Base-by-base conservation (phyloP, 2,329 filamentous ascomycete species). In the Trichophyton benhamiae region DNA sequence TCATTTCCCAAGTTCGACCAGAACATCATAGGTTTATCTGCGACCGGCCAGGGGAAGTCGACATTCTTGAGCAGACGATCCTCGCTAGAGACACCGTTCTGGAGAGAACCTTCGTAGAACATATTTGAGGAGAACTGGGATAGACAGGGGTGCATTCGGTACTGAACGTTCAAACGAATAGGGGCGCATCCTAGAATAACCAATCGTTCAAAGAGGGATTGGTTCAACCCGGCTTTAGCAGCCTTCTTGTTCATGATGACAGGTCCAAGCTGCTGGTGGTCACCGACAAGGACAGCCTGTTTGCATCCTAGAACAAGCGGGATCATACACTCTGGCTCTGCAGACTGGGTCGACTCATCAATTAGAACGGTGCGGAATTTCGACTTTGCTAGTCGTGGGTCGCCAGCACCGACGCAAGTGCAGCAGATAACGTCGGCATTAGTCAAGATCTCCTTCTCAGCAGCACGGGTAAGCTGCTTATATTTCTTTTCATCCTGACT, bases 201-300 rank as follows among this genome's bases (percentile, higher is more conserved):
- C 58, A 99, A 82, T 69, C 94, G 90, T 77, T 99, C 94, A 70
- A 99, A 99, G 8, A 99, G 81, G n/a, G 92, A 97, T 75, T 97
- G 94, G 76, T 97, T 96, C 15, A 99, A 81, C 64, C 94, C 94
- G 61, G 94, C 94, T 76, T 97, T 97, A 64, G 94, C 94, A 13
- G 94, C 94, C 77, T 97, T 97, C 82, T 99, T 99, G 82, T 99
- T 99, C 92, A 99, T 99, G 72, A 99, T 97, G 69, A 99, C 94
- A 1, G 94, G 94, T 0, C 94, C 94, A 66, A 99, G 84, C 74
- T 99, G 94, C 75, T 97, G 95, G 76, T 99, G 94, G 71, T 99
- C 94, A 71, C 94, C 94, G 48, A 99, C 94, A 41, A 99, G 83
- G n/a, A 99, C 94, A 58, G 96, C 91, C 74, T 99, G 94, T 78